phyloP scores from a whole-genome alignment of 306 rosid species.

The Parietaria judaica region DNA sequence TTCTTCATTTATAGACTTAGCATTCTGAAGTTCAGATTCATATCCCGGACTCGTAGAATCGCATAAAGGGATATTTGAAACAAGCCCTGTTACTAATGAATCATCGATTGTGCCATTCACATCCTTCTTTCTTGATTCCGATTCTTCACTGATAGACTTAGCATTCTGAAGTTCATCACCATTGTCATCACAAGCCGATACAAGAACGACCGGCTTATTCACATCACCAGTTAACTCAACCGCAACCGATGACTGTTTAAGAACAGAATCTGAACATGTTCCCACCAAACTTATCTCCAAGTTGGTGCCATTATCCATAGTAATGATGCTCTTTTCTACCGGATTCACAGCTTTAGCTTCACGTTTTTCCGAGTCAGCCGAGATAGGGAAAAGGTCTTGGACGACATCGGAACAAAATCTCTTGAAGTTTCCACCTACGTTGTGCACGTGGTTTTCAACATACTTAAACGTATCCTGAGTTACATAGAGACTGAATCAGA shows the following conservation, averaged over 20 bases:
- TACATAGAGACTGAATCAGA: conserved; percentile 12
- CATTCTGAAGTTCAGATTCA: conserved; percentile 14
- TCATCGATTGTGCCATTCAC: conserved; percentile 28
- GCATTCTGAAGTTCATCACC: conserved; percentile 14
- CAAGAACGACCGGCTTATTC: conserved; percentile 23
- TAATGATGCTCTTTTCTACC: neutral
- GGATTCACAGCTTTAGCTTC: conserved; percentile 22
- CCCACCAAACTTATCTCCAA: neutral
- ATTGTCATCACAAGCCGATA: conserved; percentile 18
- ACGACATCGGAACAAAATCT: conserved; percentile 59
- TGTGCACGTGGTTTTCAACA: conserved; percentile 58
- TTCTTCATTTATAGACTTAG: conserved; percentile 19
- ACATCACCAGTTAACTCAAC: conserved; percentile 22
- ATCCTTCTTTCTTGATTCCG: conserved; percentile 21
- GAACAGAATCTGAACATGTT: conserved; percentile 12
- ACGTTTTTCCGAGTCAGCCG: conserved; percentile 23
- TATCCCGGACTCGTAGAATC: conserved; percentile 23
- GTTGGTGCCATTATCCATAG: neutral
- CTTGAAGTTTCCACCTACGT: conserved; percentile 60
- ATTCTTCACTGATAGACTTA: conserved; percentile 20
- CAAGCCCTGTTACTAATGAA: conserved; percentile 14
- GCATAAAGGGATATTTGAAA: conserved; percentile 17
- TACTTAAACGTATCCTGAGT: conserved; percentile 64
- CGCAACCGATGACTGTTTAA: conserved; percentile 21
- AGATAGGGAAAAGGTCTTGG: conserved; percentile 47